Evolutionary conservation across 169 alveolate genomes (phyloP), one percentile per base, ranked within the genome.

Genomic region (Plasmodium vivax): DNA sequence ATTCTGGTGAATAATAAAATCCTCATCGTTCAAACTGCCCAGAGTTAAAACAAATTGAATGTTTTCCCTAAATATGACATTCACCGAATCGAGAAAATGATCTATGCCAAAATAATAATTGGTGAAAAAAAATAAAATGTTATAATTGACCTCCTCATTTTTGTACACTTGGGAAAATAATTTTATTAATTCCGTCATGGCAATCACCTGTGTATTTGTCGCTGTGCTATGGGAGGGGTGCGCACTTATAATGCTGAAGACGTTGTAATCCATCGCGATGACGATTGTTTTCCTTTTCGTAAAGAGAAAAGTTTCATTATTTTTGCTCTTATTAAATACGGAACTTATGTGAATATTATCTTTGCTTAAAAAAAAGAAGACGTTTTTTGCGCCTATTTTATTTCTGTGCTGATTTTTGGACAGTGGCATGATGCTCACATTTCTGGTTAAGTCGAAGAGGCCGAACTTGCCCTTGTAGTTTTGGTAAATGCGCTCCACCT

Each of bases 391-490:
- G 45, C 27, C 45, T 32, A 87, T 45, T 56, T 87, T 87, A 30
- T 47, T 71, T 10, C 62, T 45, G 43, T 54, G 27, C 7, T 56
- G 85, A 32, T 19, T 56, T 56, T 87, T 87, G 7, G 93, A 75
- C 23, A 87, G 19, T 41, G 85, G 93, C 54, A 27, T 27, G 81
- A 87, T 56, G 56, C 79, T 90, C 6, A 80, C 73, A 90, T 80
- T 90, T 90, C 94, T 90, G 32, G 94, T 90, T 81, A 90, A 90
- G 72, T 90, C 94, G 72, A 90, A 90, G 19, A 38, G 16, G 36
- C 84, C 82, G 81, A 90, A 80, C 71, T 81, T 90, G 34, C 79
- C 77, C 74, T 80, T 68, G 58, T 90, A 90, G 41, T 90, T 90
- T 80, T 79, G 79, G 72, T 90, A 90, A 62, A 90, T 90, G 10